Conservation (phyloP, 768 basidiomycete species). For the Flagelloscypha sp. region DNA sequence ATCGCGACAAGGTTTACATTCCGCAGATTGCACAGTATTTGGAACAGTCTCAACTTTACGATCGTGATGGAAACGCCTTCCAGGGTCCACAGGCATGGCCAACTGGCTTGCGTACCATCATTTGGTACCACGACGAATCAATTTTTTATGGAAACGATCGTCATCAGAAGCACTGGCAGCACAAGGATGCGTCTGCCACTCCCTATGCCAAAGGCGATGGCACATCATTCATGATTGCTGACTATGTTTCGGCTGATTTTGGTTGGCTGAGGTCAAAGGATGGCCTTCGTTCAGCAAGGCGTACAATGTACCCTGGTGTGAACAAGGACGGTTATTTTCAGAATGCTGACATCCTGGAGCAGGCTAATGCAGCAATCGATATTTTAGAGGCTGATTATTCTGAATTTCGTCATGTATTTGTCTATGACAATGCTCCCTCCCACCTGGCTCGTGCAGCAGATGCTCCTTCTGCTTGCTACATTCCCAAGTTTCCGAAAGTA, state of each 20-base stretch:
- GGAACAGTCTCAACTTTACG: neutral
- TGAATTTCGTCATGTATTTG: conserved; percentile 8
- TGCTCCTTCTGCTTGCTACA: conserved; percentile 18
- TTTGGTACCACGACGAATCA: conserved; percentile 18
- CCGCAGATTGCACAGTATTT: conserved; percentile 4
- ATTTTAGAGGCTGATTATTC: conserved; percentile 13
- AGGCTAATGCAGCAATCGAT: conserved; percentile 13
- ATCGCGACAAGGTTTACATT: conserved; percentile 17
- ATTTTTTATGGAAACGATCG: conserved; percentile 20
- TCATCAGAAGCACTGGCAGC: conserved; percentile 9
- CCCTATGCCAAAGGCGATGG: conserved; percentile 18
- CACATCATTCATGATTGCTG: conserved; percentile 18
- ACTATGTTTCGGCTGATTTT: conserved; percentile 17
- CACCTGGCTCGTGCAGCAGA: conserved; percentile 17
- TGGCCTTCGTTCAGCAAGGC: neutral
- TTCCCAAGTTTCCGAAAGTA: conserved; percentile 9
- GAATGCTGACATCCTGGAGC: conserved; percentile 11
- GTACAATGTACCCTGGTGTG: conserved; percentile 12
- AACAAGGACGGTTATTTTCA: conserved; percentile 13
- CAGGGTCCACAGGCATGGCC: neutral
- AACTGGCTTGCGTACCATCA: conserved; percentile 4
- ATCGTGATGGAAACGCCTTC: neutral
- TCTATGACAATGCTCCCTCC: conserved; percentile 19
- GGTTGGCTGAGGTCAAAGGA: conserved; percentile 5
- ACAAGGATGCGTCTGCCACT: conserved; percentile 5